phyloP scores from a whole-genome alignment of 2,329 filamentous ascomycete species.

The Penicillium hordei region DNA sequence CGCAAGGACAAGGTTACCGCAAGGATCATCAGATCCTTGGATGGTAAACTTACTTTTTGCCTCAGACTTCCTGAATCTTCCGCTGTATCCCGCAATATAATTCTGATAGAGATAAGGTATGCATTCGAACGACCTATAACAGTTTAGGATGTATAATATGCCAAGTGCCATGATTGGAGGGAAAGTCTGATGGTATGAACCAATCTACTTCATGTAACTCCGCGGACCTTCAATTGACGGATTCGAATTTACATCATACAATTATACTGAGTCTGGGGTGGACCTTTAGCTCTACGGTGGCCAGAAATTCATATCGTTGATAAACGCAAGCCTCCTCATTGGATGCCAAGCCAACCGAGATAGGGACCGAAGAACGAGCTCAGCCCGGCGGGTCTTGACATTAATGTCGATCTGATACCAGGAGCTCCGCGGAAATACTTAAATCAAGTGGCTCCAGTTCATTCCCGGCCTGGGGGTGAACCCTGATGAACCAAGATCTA shows the following conservation, averaged over 20 bases:
- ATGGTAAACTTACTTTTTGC: background rate
- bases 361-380: slow-evolving; percentile 11
- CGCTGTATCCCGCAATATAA: background rate
- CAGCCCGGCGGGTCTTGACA: slow-evolving; percentile 4
- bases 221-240: slow-evolving; percentile 11
- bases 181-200: slow-evolving; percentile 4
- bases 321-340: slow-evolving; percentile 27
- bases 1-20: background rate
- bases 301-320: slow-evolving; percentile 14
- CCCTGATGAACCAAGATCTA: background rate
- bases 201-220: slow-evolving; percentile 12
- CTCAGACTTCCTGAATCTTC: background rate
- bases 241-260: background rate
- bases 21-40: background rate
- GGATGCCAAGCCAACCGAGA: slow-evolving; percentile 15
- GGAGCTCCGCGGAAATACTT: slow-evolving; percentile 26
- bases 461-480: no score
- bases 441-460: background rate
- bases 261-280: background rate
- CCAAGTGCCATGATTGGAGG: background rate
- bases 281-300: background rate
- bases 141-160: background rate
- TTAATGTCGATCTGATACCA: slow-evolving; percentile 5
- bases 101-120: slow-evolving; percentile 15
- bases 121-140: slow-evolving; percentile 4